phyloP scores from a whole-genome alignment of 148 eudicot genomes.

The Spergularia marina region DNA sequence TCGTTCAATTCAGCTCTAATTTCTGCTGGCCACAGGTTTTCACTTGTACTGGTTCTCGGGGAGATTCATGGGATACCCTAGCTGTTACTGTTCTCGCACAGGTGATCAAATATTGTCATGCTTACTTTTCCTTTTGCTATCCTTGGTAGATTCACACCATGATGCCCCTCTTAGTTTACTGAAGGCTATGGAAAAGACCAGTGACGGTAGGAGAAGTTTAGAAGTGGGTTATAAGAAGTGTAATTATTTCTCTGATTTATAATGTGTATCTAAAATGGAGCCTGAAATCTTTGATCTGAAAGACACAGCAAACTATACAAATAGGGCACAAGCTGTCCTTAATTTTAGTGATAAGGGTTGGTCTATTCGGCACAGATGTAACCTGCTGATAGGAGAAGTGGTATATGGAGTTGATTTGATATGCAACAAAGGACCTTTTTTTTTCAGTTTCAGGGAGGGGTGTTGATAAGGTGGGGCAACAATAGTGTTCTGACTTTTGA shows the following conservation, averaged over 20 bases:
- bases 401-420: neutral
- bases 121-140: neutral
- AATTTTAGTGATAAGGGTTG: neutral
- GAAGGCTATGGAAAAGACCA: neutral
- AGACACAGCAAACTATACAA: constrained; percentile 5
- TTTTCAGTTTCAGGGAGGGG: neutral
- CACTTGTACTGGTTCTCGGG: constrained; percentile 55
- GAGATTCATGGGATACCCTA: constrained; percentile 72
- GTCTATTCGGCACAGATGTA: neutral
- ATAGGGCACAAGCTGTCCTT: neutral
- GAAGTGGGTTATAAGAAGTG: neutral
- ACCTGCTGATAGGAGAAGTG: neutral
- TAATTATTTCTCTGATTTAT: neutral
- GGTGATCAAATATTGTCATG: constrained; percentile 38
- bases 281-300: neutral
- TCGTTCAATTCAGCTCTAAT: constrained; percentile 3
- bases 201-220: neutral
- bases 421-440: neutral
- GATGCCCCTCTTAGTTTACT: neutral
- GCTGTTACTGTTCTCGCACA: constrained; percentile 68
- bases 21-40: constrained; percentile 60
- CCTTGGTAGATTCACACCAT: neutral
- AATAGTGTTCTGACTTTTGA: neutral
- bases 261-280: neutral
- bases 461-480: neutral